A percentile compares a stretch with the other conserved stretches of the same genome.
Evolutionary conservation across 768 basidiomycete genomes (phyloP).

Genomic region (Mycena kentingensis): DNA sequence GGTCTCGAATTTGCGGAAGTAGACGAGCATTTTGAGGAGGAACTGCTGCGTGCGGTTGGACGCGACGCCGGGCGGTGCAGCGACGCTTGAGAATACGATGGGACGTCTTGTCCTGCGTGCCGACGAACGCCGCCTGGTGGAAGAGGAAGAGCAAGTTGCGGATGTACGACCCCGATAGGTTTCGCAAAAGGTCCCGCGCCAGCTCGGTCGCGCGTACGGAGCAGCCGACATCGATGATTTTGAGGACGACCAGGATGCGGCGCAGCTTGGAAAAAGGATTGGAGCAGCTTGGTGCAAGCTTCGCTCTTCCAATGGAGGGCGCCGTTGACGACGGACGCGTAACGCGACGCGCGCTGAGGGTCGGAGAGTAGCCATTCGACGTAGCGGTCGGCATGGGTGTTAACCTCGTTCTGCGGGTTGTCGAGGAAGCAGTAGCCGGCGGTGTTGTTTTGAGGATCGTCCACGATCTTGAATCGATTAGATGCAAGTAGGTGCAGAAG

Average conservation of each 20-base stretch:
- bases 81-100: not conserved
- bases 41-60: not conserved
- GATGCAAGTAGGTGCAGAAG: no score
- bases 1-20: slow-evolving; percentile 1
- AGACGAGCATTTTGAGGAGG: not conserved
- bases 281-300: not conserved
- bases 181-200: not conserved
- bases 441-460: not conserved
- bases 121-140: not conserved
- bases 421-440: slow-evolving; percentile 1
- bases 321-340: not conserved
- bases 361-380: not conserved
- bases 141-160: not conserved
- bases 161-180: not conserved
- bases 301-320: not conserved
- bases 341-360: not conserved
- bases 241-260: not conserved
- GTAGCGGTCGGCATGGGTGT: not conserved
- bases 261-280: not conserved
- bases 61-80: not conserved
- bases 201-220: slow-evolving; percentile 6
- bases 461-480: not conserved
- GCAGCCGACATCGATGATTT: slow-evolving; percentile 1
- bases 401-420: not conserved
- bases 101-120: not conserved